A percentile compares a stretch with the other conserved stretches of the same genome.
phyloP scores from a whole-genome alignment of 2,329 filamentous ascomycete species.

The Verticillium dahliae region DNA sequence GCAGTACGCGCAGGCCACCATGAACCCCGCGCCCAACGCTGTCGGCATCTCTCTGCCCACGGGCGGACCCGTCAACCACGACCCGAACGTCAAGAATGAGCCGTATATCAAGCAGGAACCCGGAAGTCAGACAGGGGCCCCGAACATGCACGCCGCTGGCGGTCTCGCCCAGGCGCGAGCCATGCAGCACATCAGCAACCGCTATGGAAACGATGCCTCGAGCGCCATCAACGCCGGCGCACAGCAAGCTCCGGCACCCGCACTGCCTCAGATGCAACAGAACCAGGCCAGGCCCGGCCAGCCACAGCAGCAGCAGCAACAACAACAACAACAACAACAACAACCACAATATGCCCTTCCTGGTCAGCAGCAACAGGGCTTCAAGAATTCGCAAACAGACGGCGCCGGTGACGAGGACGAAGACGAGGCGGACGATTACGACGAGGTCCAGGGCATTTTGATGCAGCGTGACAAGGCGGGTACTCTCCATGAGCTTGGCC shows the following conservation, averaged over 20 bases:
- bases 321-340: slow-evolving; percentile 1
- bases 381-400: slow-evolving; percentile 54
- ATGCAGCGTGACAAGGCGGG: slow-evolving; percentile 49
- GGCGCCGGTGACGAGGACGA: slow-evolving; percentile 57
- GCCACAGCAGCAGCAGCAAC: slow-evolving; percentile 14
- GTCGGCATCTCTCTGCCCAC: slow-evolving; percentile 18
- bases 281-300: slow-evolving; percentile 7
- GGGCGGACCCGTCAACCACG: slow-evolving; percentile 30
- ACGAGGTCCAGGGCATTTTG: slow-evolving; percentile 52
- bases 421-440: slow-evolving; percentile 32
- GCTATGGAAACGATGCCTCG: slow-evolving; percentile 58
- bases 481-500: slow-evolving; percentile 47
- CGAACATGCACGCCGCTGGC: slow-evolving; percentile 17
- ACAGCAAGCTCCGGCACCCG: slow-evolving; percentile 26
- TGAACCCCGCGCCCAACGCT: slow-evolving; percentile 24
- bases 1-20: slow-evolving; percentile 25
- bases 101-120: slow-evolving; percentile 42
- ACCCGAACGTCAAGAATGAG: slow-evolving; percentile 33
- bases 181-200: slow-evolving; percentile 47
- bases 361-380: slow-evolving; percentile 23
- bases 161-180: slow-evolving; percentile 46
- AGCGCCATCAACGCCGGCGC: slow-evolving; percentile 48
- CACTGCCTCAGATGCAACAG: slow-evolving; percentile 21
- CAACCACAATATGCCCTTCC: slow-evolving; percentile 17
- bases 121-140: slow-evolving; percentile 17